Evolutionary conservation across 768 basidiomycete genomes (phyloP).

Genomic region (Suillus spraguei): DNA sequence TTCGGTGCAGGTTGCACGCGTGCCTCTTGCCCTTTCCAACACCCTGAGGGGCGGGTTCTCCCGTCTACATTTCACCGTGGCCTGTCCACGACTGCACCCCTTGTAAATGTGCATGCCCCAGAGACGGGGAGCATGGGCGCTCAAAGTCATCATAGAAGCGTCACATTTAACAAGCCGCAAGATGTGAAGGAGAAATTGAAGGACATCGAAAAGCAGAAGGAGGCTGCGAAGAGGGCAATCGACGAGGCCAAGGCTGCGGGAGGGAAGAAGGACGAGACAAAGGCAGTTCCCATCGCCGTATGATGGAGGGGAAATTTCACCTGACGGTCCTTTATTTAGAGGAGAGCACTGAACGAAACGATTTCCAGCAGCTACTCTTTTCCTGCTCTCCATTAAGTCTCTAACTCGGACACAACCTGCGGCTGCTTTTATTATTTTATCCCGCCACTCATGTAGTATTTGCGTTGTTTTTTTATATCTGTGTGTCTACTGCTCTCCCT

Average conservation of each 20-base stretch:
- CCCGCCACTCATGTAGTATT: conserved; percentile 6
- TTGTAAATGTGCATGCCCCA: conserved; percentile 63
- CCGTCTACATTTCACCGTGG: conserved; percentile 84
- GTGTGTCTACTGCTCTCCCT: not conserved
- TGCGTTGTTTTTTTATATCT: conserved; percentile 9
- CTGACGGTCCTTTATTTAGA: conserved; percentile 1
- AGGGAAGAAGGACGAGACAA: conserved; percentile 63
- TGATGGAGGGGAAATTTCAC: conserved; percentile 10
- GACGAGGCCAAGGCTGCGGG: conserved; percentile 64
- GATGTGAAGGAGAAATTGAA: conserved; percentile 49
- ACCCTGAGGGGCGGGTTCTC: conserved; percentile 84
- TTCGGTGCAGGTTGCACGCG: conserved; percentile 88
- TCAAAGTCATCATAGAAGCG: conserved; percentile 65
- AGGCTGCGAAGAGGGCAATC: conserved; percentile 70
- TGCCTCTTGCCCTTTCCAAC: conserved; percentile 85
- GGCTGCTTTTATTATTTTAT: conserved; percentile 9
- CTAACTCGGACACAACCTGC: conserved; percentile 6
- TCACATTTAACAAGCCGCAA: conserved; percentile 62
- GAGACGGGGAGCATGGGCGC: conserved; percentile 68
- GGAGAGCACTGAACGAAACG: not conserved
- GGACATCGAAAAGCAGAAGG: conserved; percentile 45
- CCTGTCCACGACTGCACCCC: conserved; percentile 56
- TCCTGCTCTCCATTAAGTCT: not conserved
- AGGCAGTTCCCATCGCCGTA: conserved; percentile 44
- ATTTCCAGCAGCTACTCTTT: not conserved